Evolutionary conservation across 768 basidiomycete species (phyloP).

Genomic region (Tricholoma matsutake): DNA sequence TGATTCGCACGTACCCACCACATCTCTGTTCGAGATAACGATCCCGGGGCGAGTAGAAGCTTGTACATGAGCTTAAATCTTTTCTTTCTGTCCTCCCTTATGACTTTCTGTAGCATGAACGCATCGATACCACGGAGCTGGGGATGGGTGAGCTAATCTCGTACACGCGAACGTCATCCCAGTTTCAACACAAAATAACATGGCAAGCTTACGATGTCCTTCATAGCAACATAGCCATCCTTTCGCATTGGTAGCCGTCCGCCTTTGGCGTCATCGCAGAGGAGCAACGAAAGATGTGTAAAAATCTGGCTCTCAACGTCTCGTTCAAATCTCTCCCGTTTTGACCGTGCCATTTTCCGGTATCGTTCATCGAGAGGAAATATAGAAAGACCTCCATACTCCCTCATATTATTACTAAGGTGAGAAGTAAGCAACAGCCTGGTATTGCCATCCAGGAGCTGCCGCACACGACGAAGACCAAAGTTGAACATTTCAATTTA

Average conservation of each 20-base stretch:
- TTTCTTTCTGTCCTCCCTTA: constrained; percentile 62
- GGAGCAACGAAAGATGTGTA: constrained; percentile 85
- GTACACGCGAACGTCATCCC: constrained; percentile 49
- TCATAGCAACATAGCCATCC: constrained; percentile 80
- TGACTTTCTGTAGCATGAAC: constrained; percentile 55
- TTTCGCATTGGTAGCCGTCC: constrained; percentile 57
- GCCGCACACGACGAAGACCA: not conserved
- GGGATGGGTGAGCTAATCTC: constrained; percentile 55
- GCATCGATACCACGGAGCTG: constrained; percentile 36
- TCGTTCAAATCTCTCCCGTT: not conserved
- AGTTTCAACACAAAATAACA: not conserved
- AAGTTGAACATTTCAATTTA: not conserved
- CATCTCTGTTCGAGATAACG: constrained; percentile 30
- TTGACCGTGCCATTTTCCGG: not conserved
- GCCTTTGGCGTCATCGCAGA: constrained; percentile 68
- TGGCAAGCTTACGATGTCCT: constrained; percentile 64
- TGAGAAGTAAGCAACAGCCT: not conserved
- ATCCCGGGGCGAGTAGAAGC: not conserved
- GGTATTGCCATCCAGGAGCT: not conserved
- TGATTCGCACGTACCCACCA: constrained; percentile 93
- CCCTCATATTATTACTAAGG: not conserved
- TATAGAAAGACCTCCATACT: not conserved
- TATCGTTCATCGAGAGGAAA: not conserved
- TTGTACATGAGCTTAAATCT: constrained; percentile 61
- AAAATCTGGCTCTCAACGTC: constrained; percentile 38